Evolutionary conservation across 2,329 filamentous ascomycete species (phyloP).

Genomic region (Emergomyces pasteurianus): DNA sequence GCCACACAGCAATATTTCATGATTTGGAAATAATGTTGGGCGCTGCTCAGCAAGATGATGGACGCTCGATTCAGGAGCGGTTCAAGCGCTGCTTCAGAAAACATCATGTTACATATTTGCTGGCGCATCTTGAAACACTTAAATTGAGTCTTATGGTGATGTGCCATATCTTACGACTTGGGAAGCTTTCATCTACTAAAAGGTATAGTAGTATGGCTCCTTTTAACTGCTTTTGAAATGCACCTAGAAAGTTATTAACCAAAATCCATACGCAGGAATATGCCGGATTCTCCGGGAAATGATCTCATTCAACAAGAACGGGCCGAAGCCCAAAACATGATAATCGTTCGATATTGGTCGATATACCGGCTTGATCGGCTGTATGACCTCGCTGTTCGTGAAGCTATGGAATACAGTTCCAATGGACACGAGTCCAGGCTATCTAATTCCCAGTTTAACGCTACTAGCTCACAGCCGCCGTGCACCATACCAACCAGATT

Average conservation of each 20-base stretch:
- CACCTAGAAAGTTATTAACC: neutral
- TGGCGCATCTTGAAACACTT: conserved; percentile 30
- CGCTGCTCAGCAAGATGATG: conserved; percentile 19
- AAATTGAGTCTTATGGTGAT: conserved; percentile 31
- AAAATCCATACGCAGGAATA: conserved; percentile 8
- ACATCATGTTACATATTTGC: conserved; percentile 29
- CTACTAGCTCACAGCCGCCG: conserved; percentile 5
- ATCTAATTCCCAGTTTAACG: conserved; percentile 8
- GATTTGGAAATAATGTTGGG: conserved; percentile 33
- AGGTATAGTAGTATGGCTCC: conserved; percentile 11
- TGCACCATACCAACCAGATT: conserved; percentile 16
- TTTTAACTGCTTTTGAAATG: neutral
- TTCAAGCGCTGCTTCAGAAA: conserved; percentile 32
- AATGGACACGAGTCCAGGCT: conserved; percentile 11
- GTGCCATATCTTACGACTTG: conserved; percentile 28
- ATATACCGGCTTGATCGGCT: conserved; percentile 26
- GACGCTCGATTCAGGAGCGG: conserved; percentile 22
- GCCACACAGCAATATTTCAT: conserved; percentile 26
- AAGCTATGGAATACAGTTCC: conserved; percentile 19
- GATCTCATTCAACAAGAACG: conserved; percentile 29
- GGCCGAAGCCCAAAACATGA: conserved; percentile 31
- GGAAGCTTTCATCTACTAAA: conserved; percentile 19
- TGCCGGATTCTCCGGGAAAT: conserved; percentile 12
- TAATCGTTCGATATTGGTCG: conserved; percentile 33
- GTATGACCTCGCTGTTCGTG: conserved; percentile 25